Evolutionary conservation across 2,329 filamentous ascomycete species (phyloP), one percentile per base, ranked within the genome.

Genomic region (Botrytis elliptica): DNA sequence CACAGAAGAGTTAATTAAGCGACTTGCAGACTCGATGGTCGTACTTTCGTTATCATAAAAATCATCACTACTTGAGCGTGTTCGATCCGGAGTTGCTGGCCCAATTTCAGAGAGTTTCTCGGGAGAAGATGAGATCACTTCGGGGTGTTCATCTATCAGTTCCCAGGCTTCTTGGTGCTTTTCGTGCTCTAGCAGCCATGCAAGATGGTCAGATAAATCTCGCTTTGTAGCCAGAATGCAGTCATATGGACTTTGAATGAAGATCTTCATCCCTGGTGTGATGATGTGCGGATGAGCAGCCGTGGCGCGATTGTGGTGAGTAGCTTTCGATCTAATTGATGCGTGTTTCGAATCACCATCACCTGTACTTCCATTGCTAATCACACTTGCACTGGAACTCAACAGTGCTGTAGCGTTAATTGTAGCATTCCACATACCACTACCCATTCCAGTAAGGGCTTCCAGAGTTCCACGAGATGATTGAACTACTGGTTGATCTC

Each of bases 181-280:
- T 70, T 93, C 88, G 75, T 91, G 93, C 74, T 95, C 92, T 42
- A 97, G 81, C 22, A 98, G 85, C 95, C 95, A 99, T 12, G 87
- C 85, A 36, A 98, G 85, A 79, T 97, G 94, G 82, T 99, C 96
- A 5, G 90, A 86, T 25, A 97, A 86, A 79, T 97, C 95, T 77
- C 96, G 88, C 81, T 95, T 95, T 3, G 96, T 93, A 0, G 94
- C 93, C 72, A 98, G 85, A n/a, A 98, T 92, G 79, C 95, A 98
- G 82, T 99, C 96, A 80, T 97, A 99, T 0, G 96, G 96, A 78
- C 94, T 98, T 79, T 97, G 94, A 59, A 99, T 93, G 81, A 98
- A 98, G 25, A 99, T 92, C 79, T 98, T 93, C 77, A 91, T 85
- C 10, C 91, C 90, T 55, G 87, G 85, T 16, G 86, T 76, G 33